Conservation (phyloP, 75 land plant genomes). For the Picea sitchensis region DNA sequence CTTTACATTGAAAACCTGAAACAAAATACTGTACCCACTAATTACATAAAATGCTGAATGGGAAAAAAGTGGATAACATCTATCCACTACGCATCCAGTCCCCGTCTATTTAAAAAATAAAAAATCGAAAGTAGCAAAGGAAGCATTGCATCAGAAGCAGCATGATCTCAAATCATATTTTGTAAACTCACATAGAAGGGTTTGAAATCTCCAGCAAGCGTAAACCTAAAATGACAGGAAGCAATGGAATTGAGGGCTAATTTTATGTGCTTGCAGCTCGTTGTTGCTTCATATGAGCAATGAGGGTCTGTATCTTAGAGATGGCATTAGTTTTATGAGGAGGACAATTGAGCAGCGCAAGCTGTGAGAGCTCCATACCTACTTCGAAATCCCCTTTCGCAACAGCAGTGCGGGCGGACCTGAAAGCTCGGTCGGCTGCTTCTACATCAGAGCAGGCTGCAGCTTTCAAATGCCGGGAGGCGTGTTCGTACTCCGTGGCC, state of each 20-base stretch:
- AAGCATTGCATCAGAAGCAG: too few relatives aligned
- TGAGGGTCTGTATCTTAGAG: not conserved
- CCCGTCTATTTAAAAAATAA: too few relatives aligned
- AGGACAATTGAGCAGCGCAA: not conserved
- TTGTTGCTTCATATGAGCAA: conserved; percentile 6
- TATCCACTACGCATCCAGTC: too few relatives aligned
- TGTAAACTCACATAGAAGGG: too few relatives aligned
- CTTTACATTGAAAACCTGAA: too few relatives aligned
- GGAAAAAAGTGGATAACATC: too few relatives aligned
- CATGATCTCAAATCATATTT: too few relatives aligned
- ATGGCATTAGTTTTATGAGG: not conserved
- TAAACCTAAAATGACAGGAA: too few relatives aligned
- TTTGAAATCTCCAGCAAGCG: too few relatives aligned
- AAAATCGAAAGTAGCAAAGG: too few relatives aligned
- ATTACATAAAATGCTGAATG: too few relatives aligned
- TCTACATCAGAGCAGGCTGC: not conserved
- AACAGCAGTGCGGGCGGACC: not conserved
- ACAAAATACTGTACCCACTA: too few relatives aligned
- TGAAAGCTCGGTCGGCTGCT: conserved; percentile 8
- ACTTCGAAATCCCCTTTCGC: not conserved
- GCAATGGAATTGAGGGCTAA: not conserved
- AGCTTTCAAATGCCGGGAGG: not conserved
- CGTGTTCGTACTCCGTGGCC: not conserved
- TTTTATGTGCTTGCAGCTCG: not conserved
- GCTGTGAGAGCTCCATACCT: not conserved